Base-by-base conservation (phyloP, 805 yeast genomes). In the Candida gorgasii region DNA sequence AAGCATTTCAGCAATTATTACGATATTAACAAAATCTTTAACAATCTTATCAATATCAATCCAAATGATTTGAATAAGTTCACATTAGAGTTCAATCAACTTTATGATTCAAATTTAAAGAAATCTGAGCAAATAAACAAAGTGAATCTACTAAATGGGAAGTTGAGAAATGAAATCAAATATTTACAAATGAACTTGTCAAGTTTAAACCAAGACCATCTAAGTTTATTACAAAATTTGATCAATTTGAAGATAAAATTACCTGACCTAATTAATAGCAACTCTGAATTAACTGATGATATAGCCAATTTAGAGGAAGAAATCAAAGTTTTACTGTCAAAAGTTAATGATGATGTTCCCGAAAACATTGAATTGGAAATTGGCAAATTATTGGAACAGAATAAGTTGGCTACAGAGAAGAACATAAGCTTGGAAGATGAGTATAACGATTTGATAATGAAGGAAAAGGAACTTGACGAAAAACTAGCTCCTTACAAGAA, bases 151-250 rank as follows among this genome's bases (percentile, higher is more conserved):
- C 72, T 80, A 39, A 92, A 92, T 61, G 87, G 88, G 9, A 78
- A 79, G 48, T 67, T 92, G 43, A 76, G 88, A 17, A 77, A 80
- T 49, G 88, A 87, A 49, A 82, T 89, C 40, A 76, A 86, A 55
- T 76, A 80, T 45, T 70, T 89, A 28, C 96, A 89, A 61, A 72
- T 80, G 13, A 77, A 83, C 16, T 82, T 82, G 55, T 78, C 84
- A 3, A 67, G 79, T 1, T 67, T 92, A 45, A 89, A 87, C 57
- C 73, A 79, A 46, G 97, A 90, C 55, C 97, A 93, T 61, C 79
- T 89, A 20, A 85, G 79, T 42, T 79, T 89, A 28, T 95, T 96
- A 3, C 92, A 90, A 63, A 88, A 82, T 50, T 79, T 93, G 82
- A 89, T 92, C 24, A 80, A 79, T 49, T 84, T 86, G 29, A 82